phyloP scores from a whole-genome alignment of 2,329 filamentous ascomycete species.

The Ceratocystis huliohia region DNA sequence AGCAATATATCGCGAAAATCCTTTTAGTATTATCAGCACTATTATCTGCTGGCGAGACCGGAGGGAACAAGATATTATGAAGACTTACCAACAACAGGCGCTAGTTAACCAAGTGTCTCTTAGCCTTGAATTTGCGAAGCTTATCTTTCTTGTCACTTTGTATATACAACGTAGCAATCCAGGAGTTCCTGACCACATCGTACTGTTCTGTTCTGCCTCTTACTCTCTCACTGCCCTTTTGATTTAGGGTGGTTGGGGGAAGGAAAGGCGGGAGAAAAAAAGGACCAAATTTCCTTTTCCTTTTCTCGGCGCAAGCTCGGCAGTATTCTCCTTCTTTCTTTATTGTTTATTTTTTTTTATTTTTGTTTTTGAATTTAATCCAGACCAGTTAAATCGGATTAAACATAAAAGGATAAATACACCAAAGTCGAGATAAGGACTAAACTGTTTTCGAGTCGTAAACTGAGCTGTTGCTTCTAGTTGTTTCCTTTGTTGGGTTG shows the following conservation, averaged over 20 bases:
- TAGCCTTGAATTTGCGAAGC: neutral
- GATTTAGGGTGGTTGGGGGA: constrained; percentile 4
- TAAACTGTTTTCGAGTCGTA: neutral
- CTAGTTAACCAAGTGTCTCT: neutral
- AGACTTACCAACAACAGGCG: too few species aligned
- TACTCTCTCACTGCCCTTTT: neutral
- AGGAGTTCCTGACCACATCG: neutral
- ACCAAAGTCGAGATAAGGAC: neutral
- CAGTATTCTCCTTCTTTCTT: neutral
- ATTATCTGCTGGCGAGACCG: neutral
- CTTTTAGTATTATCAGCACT: neutral
- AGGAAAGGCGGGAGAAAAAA: neutral
- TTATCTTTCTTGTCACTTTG: neutral
- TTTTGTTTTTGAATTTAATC: neutral
- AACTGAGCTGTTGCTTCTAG: neutral
- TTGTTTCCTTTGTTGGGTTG: neutral
- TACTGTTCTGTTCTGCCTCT: neutral
- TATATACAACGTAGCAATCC: neutral
- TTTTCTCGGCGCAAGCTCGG: constrained; percentile 12
- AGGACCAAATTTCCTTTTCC: neutral
- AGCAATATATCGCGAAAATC: too few species aligned
- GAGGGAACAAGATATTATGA: neutral
- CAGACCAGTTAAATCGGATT: neutral
- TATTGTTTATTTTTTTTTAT: neutral
- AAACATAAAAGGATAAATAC: neutral